Evolutionary conservation across 345 rosid species (phyloP).

Genomic region (Odontarrhena argentea): DNA sequence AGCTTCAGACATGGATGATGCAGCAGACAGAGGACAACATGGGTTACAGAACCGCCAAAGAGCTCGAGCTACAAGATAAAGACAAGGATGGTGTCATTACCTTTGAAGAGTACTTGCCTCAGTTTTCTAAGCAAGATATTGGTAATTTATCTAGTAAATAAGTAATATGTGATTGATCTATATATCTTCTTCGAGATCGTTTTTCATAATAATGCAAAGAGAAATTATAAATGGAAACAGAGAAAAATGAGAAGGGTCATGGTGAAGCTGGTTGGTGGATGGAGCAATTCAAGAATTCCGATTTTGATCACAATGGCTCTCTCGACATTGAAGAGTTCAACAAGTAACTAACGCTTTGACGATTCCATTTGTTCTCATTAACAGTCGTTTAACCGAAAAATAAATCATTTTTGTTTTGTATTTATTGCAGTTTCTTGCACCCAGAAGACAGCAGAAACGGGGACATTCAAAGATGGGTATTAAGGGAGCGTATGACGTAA

Average conservation of each 20-base stretch:
- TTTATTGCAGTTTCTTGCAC: conserved; percentile 60
- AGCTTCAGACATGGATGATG: conserved; percentile 64
- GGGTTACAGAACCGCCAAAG: conserved; percentile 49
- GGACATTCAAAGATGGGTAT: conserved; percentile 57
- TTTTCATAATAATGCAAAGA: conserved; percentile 12
- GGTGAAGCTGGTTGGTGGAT: conserved; percentile 87
- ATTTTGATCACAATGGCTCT: conserved; percentile 51
- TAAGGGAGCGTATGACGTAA: conserved; percentile 55
- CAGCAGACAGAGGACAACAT: conserved; percentile 55
- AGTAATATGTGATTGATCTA: not conserved
- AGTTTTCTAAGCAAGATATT: conserved; percentile 51
- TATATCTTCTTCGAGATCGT: not conserved
- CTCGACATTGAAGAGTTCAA: conserved; percentile 58
- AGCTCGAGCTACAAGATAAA: conserved; percentile 50
- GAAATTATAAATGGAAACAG: conserved; percentile 37
- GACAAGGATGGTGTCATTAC: conserved; percentile 59
- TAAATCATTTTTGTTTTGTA: too few species aligned
- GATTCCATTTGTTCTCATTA: not conserved
- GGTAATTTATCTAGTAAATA: conserved; percentile 40
- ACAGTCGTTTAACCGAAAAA: not conserved
- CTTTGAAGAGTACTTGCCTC: conserved; percentile 64
- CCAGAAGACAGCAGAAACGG: conserved; percentile 69
- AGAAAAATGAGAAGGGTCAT: conserved; percentile 48
- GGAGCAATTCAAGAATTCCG: conserved; percentile 59
- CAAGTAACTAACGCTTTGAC: conserved; percentile 41